Base-by-base conservation (phyloP, 768 basidiomycete genomes). In the Boletus speciosus region DNA sequence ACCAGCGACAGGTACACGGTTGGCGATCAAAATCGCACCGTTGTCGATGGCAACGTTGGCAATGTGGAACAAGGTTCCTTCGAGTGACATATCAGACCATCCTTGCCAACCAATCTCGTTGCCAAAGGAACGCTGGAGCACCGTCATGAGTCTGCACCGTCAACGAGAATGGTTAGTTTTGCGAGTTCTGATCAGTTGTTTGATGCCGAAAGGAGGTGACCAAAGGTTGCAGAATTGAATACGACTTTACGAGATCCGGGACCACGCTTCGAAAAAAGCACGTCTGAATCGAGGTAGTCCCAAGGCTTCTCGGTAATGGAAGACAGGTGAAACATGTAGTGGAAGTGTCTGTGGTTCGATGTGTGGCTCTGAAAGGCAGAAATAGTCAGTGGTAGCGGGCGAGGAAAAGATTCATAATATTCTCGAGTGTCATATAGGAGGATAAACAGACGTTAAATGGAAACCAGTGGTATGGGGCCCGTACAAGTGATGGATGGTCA, bases 121-220 rank as follows among this genome's bases (percentile, higher is more conserved):
- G 0, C 85, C 85, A 50, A 81, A 76, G 80, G 68, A 85, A 81
- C 29, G 63, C 70, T 0, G 85, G 81, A 2, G 72, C 62, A 50
- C 77, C 75, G 64, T 90, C 12, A 91, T 68, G 90, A 91, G 60
- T 85, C 87, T 1, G 81, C 79, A 10, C 83, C 84, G 0, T 73
- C 66, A 4, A 71, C 66, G 32, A 89, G 62, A 6, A 74, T 59
- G 4, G 67, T 58, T 2, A 85, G 14, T 7, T 4, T 5, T 7
- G 12, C 34, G 6, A 16, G 19, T 11, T 46, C 15, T 9, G 11
- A 16, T 25, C 29, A 8, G 10, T 10, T 12, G 19, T 21, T 12
- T 12, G 11, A 41, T 9, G 9, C 38, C n/a, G 1, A 41, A 31
- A 12, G 41, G 9, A 6, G 4, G 15, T 14, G 32, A 5, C 5